phyloP scores from a whole-genome alignment of 306 rosid genomes.

The Lathyrus tuberosus region DNA sequence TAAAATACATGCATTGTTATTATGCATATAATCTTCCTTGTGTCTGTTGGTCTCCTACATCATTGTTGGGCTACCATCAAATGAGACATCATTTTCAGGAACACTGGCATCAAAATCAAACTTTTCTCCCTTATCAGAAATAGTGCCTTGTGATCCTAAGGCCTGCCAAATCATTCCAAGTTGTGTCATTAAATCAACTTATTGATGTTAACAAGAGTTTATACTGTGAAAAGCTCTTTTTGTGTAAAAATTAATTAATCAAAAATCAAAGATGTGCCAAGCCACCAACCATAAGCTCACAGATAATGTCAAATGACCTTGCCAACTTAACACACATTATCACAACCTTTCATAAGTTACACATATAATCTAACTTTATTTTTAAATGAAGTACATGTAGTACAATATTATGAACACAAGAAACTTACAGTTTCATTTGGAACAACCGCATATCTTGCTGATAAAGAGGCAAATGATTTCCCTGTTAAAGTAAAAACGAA shows the following conservation, averaged over 20 bases:
- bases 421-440: conserved; percentile 86
- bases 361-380: too few relatives aligned
- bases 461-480: conserved; percentile 59
- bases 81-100: conserved; percentile 55
- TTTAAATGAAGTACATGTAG: too few relatives aligned
- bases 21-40: background rate
- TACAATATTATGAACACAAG: too few relatives aligned
- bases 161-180: conserved; percentile 58
- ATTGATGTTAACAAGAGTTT: conserved; percentile 15
- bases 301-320: conserved; percentile 6
- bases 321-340: background rate
- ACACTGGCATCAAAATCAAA: conserved; percentile 72
- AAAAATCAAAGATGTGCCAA: conserved; percentile 22
- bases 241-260: background rate
- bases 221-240: conserved; percentile 29
- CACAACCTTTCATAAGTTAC: background rate
- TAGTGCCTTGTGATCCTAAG: conserved; percentile 43
- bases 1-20: too few relatives aligned
- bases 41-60: background rate
- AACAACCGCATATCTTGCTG: conserved; percentile 86
- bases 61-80: conserved; percentile 25
- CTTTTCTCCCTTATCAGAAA: conserved; percentile 47
- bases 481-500: conserved; percentile 47
- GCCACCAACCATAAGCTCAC: conserved; percentile 15
- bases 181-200: conserved; percentile 11